Evolutionary conservation across 106 monocot species (phyloP).

Genomic region (Dioscorea dumetorum): DNA sequence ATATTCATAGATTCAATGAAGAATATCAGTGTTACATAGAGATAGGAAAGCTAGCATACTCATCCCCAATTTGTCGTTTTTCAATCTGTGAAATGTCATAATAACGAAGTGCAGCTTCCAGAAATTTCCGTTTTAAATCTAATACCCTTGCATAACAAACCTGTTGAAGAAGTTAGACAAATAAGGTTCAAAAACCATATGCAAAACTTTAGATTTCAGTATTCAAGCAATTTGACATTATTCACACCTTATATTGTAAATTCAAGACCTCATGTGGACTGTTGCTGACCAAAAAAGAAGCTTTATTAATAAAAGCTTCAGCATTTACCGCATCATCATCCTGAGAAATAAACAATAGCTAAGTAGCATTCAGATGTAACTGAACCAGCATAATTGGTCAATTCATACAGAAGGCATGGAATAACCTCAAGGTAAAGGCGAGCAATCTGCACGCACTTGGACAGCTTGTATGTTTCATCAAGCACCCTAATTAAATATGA

Average conservation of each 20-base stretch:
- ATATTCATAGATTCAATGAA: too few species aligned
- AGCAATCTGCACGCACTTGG: slow-evolving; percentile 98
- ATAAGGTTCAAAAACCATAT: neutral
- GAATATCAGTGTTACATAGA: too few species aligned
- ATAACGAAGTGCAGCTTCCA: slow-evolving; percentile 97
- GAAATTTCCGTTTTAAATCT: slow-evolving; percentile 91
- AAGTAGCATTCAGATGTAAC: neutral
- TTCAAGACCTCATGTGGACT: slow-evolving; percentile 88
- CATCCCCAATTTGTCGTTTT: slow-evolving; percentile 85
- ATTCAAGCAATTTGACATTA: neutral
- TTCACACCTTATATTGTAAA: slow-evolving; percentile 86
- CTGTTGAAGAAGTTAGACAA: slow-evolving; percentile 27
- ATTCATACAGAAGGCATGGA: neutral
- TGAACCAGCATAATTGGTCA: neutral
- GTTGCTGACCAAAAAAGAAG: slow-evolving; percentile 91
- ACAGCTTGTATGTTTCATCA: slow-evolving; percentile 88
- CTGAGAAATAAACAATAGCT: slow-evolving; percentile 22
- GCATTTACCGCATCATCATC: slow-evolving; percentile 99
- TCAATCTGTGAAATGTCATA: slow-evolving; percentile 99
- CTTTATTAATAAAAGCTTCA: slow-evolving; percentile 96
- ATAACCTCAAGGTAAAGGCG: slow-evolving; percentile 95
- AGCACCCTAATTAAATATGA: slow-evolving; percentile 47
- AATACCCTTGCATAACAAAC: slow-evolving; percentile 98
- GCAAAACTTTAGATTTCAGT: neutral
- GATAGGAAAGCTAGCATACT: slow-evolving; percentile 42